These are phyloP conservation scores for Trametes coccinea DNA, from an alignment of 768 basidiomycete genomes.

Conservation along the genomic window DNA sequence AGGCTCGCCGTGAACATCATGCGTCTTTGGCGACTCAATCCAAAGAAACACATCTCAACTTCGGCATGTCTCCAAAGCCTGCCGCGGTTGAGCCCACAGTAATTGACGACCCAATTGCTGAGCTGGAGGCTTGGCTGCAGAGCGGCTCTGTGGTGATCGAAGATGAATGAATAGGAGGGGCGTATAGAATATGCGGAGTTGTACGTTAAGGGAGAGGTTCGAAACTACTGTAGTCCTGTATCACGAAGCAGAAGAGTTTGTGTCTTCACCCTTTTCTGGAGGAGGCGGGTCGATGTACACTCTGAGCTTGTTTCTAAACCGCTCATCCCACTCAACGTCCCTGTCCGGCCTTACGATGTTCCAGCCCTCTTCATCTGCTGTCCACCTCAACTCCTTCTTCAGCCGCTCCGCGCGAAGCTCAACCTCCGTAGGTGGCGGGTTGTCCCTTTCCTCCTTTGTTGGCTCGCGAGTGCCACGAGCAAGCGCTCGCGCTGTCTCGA, in stretches of 20 bases:
- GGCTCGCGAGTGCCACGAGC: slow-evolving; percentile 73
- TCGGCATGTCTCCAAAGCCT: not conserved
- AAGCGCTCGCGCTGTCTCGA: slow-evolving; percentile 74
- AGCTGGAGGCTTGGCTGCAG: slow-evolving; percentile 68
- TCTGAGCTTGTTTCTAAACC: slow-evolving; percentile 59
- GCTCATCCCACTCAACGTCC: slow-evolving; percentile 74
- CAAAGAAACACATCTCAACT: not conserved
- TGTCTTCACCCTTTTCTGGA: slow-evolving; percentile 4
- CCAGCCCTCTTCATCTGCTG: slow-evolving; percentile 78
- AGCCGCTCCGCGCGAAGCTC: slow-evolving; percentile 86
- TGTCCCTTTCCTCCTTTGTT: slow-evolving; percentile 78
- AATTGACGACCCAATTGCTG: slow-evolving; percentile 56
- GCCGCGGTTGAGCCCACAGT: slow-evolving; percentile 6
- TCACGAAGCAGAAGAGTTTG: slow-evolving; percentile 7
- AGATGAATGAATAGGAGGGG: not conserved
- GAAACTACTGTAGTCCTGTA: slow-evolving; percentile 8
- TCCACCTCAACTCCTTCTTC: slow-evolving; percentile 89
- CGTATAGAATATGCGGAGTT: slow-evolving; percentile 10
- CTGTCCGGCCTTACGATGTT: slow-evolving; percentile 65
- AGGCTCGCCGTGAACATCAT: not conserved
- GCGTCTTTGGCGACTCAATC: not conserved
- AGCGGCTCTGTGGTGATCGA: slow-evolving; percentile 62
- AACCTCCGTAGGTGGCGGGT: slow-evolving; percentile 85
- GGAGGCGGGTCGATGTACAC: slow-evolving; percentile 54
- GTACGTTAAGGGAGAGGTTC: slow-evolving; percentile 13